A percentile compares a stretch with the other conserved stretches of the same genome.
Conservation (phyloP, 495 filamentous ascomycete species). For the Endocarpon pusillum region DNA sequence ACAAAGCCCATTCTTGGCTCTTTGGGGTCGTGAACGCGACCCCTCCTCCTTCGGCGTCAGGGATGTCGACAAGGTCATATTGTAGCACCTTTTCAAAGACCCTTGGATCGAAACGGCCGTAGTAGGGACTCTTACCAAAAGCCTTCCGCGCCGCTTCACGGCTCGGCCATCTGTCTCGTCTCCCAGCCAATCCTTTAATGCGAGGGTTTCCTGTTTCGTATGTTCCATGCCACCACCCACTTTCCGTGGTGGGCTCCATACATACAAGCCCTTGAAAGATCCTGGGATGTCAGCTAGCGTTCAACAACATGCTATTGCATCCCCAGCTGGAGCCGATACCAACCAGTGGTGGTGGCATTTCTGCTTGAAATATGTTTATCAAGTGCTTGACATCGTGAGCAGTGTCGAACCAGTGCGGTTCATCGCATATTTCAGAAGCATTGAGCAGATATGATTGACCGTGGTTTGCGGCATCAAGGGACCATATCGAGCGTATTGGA, state of each 20-base stretch:
- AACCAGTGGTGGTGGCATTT: conserved; percentile 30
- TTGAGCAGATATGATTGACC: conserved; percentile 13
- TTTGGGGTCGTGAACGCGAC: conserved; percentile 5
- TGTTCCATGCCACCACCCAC: conserved; percentile 1
- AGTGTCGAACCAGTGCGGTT: conserved; percentile 28
- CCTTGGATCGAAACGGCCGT: conserved; percentile 9
- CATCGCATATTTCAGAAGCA: conserved; percentile 8
- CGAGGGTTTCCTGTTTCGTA: neutral
- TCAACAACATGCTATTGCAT: conserved; percentile 18
- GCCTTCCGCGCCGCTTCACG: conserved; percentile 6
- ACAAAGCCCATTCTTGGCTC: conserved; percentile 2
- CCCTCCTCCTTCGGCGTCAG: neutral
- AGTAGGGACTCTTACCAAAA: conserved; percentile 9
- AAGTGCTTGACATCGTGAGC: conserved; percentile 28
- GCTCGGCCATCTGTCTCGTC: conserved; percentile 10
- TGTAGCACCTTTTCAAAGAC: conserved; percentile 11
- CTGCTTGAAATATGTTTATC: conserved; percentile 26
- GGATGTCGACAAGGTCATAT: conserved; percentile 7
- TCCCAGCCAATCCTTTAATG: no score
- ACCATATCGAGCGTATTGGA: conserved; percentile 23
- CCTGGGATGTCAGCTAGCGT: conserved; percentile 24
- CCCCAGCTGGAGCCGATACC: conserved; percentile 33
- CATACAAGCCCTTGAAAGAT: conserved; percentile 26
- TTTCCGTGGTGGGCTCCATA: conserved; percentile 26
- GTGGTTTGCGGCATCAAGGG: conserved; percentile 27